These are phyloP conservation scores for Brassica juncea DNA, from an alignment of 345 rosid genomes.

Conservation along the genomic window DNA sequence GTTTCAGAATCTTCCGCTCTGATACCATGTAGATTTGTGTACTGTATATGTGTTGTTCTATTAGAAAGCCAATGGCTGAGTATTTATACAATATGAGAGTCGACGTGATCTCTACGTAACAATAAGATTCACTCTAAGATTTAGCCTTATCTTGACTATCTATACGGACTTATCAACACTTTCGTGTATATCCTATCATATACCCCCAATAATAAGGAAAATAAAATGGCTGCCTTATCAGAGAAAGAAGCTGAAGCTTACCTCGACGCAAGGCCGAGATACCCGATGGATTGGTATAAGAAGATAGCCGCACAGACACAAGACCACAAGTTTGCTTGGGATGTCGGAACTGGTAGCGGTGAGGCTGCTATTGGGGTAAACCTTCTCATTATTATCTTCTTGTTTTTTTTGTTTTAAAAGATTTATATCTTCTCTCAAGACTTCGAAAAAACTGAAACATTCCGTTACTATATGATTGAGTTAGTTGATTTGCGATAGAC, in stretches of 20 bases:
- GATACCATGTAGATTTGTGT: too few relatives aligned
- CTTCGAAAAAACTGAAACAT: neutral
- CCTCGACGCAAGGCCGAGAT: slow-evolving; percentile 37
- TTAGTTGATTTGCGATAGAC: neutral
- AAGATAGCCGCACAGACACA: slow-evolving; percentile 30
- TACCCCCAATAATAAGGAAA: neutral
- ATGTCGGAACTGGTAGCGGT: slow-evolving; percentile 40
- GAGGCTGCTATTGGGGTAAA: slow-evolving; percentile 15
- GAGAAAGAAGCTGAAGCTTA: slow-evolving; percentile 39
- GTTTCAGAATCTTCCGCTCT: too few relatives aligned
- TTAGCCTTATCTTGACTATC: too few relatives aligned
- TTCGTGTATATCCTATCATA: too few relatives aligned
- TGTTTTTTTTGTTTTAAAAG: too few relatives aligned
- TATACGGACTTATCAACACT: too few relatives aligned
- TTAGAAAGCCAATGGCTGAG: too few relatives aligned
- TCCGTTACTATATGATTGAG: neutral
- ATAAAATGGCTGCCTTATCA: slow-evolving; percentile 34
- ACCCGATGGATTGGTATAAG: slow-evolving; percentile 37
- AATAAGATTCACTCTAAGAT: too few relatives aligned
- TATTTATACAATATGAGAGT: too few relatives aligned
- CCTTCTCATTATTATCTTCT: neutral
- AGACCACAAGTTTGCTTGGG: slow-evolving; percentile 33
- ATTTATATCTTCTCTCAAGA: neutral
- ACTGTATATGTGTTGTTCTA: too few relatives aligned
- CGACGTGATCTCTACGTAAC: too few relatives aligned